Base-by-base conservation (phyloP, 176 grass and related monocot genomes). In the Ensete ventricosum region DNA sequence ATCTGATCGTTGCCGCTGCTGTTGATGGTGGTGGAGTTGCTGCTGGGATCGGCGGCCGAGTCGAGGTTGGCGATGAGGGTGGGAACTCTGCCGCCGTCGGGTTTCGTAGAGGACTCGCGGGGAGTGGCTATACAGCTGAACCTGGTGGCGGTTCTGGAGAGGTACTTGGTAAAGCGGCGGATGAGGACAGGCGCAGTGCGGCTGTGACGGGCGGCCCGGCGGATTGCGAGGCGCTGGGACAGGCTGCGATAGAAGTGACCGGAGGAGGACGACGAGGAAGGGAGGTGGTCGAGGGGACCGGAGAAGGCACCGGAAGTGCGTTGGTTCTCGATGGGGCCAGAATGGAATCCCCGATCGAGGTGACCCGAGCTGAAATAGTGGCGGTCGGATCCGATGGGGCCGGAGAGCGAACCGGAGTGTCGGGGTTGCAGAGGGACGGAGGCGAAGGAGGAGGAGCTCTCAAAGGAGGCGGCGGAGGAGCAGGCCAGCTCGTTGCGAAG, bases 361-460 rank as follows among this genome's bases (percentile, higher is more conserved):
- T 24, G 73, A 17, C 54, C 73, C 8, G 73, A 59, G 14, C 14
- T n/a, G 23, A 59, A 60, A 54, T 5, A 25, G 0, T 73, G 78
- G 0, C 67, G 52, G 58, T 80, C 81, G 4, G 79, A 82, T 16
- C 55, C 29, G 58, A 62, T 19, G 17, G 77, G 53, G 5, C 77
- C 64, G 14, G 82, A 76, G 83, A 67, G 81, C 58, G 13, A 12
- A 76, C 73, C 14, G 71, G 82, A 25, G 87, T 60, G 89, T 10
- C 70, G 73, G 34, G 83, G 26, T 71, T 92, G 92, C 75, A 93
- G 90, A 9, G 83, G 83, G n/a, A 54, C 78, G 2, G 90, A 77
- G 55, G 87, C 50, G 79, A 92, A 96, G 76, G 93, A 96, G 12
- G 73, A 73, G 22, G 93, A 93, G 74, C 88, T 93, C 81, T 97